Evolutionary conservation across 2,329 filamentous ascomycete species (phyloP).

Genomic region (Tolypocladium paradoxum): DNA sequence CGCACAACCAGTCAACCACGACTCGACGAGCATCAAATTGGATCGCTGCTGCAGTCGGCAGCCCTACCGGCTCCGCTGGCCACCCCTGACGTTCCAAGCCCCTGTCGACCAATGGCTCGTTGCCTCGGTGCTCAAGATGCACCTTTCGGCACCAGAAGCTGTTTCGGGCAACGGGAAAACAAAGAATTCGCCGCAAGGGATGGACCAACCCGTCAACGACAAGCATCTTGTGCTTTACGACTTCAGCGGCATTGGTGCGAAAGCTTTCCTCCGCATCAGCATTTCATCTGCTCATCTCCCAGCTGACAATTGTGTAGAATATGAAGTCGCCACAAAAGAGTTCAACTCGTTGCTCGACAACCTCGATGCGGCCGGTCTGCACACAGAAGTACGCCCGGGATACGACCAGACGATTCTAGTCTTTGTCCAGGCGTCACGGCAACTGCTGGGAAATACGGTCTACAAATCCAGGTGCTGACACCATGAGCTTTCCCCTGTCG

Average conservation of each 20-base stretch:
- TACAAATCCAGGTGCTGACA: conserved; percentile 33
- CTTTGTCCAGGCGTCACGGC: conserved; percentile 53
- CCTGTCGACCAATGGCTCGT: neutral
- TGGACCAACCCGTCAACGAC: conserved; percentile 15
- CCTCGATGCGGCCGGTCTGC: conserved; percentile 51
- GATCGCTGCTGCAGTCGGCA: neutral
- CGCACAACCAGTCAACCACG: too few relatives aligned
- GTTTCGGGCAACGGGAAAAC: neutral
- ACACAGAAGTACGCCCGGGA: conserved; percentile 62
- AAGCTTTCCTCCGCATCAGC: neutral
- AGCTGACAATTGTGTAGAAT: conserved; percentile 13
- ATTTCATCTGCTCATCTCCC: neutral
- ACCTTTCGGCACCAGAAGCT: neutral
- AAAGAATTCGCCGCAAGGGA: neutral
- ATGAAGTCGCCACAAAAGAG: conserved; percentile 21
- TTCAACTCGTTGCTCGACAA: conserved; percentile 41
- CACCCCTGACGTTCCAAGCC: neutral
- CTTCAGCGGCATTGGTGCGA: conserved; percentile 22
- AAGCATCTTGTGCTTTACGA: conserved; percentile 31
- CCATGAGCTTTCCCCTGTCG: neutral
- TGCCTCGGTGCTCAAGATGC: neutral
- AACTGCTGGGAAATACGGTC: conserved; percentile 52
- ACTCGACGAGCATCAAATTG: neutral
- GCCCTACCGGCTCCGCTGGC: neutral
- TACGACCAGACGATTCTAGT: conserved; percentile 56